Conservation (phyloP, 2,329 filamentous ascomycete genomes). For the Graphium sp. region DNA sequence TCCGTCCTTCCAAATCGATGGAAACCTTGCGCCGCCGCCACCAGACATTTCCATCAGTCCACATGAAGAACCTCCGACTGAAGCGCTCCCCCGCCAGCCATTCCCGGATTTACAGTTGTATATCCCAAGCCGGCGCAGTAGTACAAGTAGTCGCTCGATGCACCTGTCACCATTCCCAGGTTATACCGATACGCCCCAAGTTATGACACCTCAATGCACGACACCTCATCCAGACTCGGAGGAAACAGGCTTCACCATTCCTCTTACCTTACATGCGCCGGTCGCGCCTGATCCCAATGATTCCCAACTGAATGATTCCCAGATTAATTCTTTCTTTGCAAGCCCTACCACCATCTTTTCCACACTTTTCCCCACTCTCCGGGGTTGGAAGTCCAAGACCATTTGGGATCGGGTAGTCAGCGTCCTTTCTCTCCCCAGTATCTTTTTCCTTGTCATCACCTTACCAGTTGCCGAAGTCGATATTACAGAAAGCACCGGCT, state of each 20-base stretch:
- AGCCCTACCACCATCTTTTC: constrained; percentile 50
- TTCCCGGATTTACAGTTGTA: constrained; percentile 25
- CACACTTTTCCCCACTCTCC: constrained; percentile 76
- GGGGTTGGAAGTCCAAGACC: constrained; percentile 66
- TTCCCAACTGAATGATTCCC: no score
- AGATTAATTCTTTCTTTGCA: no score
- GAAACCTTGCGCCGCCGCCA: constrained; percentile 24
- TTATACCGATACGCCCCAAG: constrained; percentile 48
- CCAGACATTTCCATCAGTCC: no score
- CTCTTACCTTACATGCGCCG: no score
- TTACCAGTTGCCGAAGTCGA: constrained; percentile 75
- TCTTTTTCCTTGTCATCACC: constrained; percentile 79
- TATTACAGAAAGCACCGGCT: no score
- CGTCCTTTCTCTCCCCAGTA: constrained; percentile 70
- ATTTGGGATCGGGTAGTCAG: constrained; percentile 73
- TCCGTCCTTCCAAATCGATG: constrained; percentile 13
- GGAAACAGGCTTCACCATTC: no score
- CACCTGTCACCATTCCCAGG: constrained; percentile 49
- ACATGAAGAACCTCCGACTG: no score
- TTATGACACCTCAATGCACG: no score
- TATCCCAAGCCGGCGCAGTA: constrained; percentile 26
- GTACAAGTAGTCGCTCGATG: constrained; percentile 26
- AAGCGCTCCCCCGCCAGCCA: no score
- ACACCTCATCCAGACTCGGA: no score
- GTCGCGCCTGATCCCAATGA: no score